These are phyloP conservation scores for Triangularia verruculosa DNA, from an alignment of 2,329 filamentous ascomycete genomes.

Conservation along the genomic window DNA sequence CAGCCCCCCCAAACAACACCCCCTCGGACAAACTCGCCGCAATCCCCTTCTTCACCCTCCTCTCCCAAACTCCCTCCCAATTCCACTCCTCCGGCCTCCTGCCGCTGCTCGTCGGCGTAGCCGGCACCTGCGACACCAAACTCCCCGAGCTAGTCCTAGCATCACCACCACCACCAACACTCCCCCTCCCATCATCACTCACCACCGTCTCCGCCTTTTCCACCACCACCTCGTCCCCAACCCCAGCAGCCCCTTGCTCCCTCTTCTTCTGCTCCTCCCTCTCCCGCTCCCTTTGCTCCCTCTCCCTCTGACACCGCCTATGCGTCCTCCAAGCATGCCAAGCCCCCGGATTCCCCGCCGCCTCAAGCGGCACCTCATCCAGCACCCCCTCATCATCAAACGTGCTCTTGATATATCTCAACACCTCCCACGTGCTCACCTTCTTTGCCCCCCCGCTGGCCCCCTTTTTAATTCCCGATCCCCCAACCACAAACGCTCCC, in stretches of 20 bases:
- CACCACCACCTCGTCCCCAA: neutral
- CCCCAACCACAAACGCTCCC: neutral
- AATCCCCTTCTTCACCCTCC: constrained; percentile 77
- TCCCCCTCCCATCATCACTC: neutral
- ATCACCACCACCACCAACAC: neutral
- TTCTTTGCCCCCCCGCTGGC: constrained; percentile 25
- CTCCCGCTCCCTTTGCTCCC: neutral
- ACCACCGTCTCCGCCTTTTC: constrained; percentile 1
- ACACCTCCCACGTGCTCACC: constrained; percentile 60
- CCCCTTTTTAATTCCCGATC: constrained; percentile 33
- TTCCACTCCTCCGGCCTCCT: constrained; percentile 84
- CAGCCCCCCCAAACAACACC: constrained; percentile 71
- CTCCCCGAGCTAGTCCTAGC: neutral
- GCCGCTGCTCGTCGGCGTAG: constrained; percentile 31
- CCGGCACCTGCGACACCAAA: neutral
- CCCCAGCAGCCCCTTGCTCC: constrained; percentile 20
- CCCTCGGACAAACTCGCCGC: constrained; percentile 74
- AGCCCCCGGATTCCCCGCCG: constrained; percentile 83
- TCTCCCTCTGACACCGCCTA: constrained; percentile 42
- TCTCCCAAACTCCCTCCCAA: constrained; percentile 96
- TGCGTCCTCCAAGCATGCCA: constrained; percentile 91
- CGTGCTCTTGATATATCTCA: constrained; percentile 77
- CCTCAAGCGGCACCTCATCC: constrained; percentile 74
- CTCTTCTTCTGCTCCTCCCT: constrained; percentile 28
- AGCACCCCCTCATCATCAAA: constrained; percentile 77